Conservation (phyloP, 768 basidiomycete species). For the Lentinula boryana region DNA sequence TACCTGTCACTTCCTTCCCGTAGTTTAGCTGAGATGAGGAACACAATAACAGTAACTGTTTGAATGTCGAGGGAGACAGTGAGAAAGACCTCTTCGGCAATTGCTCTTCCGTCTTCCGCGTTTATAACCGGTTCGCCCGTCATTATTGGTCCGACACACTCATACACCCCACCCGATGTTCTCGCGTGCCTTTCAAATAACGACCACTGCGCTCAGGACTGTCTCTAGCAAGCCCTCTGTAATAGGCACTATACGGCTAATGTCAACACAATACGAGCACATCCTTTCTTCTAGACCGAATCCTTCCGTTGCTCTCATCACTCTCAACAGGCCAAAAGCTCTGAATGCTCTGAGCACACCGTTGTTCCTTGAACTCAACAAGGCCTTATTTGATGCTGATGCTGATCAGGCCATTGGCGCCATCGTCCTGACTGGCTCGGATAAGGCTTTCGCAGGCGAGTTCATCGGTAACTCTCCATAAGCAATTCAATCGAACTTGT, state of each 20-base stretch:
- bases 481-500: background rate
- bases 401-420: conserved; percentile 69
- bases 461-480: conserved; percentile 4
- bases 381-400: conserved; percentile 67
- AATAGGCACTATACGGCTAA: conserved; percentile 27
- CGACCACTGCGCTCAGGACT: conserved; percentile 3
- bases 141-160: background rate
- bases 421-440: conserved; percentile 89
- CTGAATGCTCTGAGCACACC: conserved; percentile 83
- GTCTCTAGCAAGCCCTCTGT: background rate
- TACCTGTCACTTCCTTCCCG: conserved; percentile 27
- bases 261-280: conserved; percentile 58
- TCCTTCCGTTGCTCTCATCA: conserved; percentile 70
- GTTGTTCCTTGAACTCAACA: conserved; percentile 77
- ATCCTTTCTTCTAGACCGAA: conserved; percentile 68
- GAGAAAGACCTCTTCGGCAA: background rate
- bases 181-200: conserved; percentile 6
- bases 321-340: conserved; percentile 84
- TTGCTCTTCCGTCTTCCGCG: background rate
- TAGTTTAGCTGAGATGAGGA: conserved; percentile 3
- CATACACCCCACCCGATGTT: background rate
- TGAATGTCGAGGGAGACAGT: too few relatives aligned
- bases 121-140: background rate
- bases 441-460: conserved; percentile 89
- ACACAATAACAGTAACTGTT: background rate